A percentile compares a stretch with the other conserved stretches of the same genome.
phyloP scores from a whole-genome alignment of 805 yeast genomes.

The Wickerhamia fluorescens region DNA sequence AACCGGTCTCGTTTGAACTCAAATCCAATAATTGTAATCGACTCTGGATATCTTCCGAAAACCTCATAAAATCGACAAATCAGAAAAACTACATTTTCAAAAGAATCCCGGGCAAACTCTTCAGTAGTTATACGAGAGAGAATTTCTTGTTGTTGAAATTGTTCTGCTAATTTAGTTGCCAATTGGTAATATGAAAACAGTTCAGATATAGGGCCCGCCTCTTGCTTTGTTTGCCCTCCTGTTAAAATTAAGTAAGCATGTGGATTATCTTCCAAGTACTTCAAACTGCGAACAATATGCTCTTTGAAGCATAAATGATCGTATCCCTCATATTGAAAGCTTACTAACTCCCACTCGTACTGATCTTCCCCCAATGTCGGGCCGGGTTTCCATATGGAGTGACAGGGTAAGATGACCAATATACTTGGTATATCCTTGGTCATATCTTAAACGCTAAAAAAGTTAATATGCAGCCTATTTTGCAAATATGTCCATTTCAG shows the following conservation, averaged over 20 bases:
- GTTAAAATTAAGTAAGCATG: slow-evolving; percentile 39
- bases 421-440: too few relatives aligned
- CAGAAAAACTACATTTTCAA: slow-evolving; percentile 66
- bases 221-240: slow-evolving; percentile 68
- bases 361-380: slow-evolving; percentile 37
- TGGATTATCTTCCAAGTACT: slow-evolving; percentile 22
- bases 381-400: slow-evolving; percentile 49
- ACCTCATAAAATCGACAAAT: slow-evolving; percentile 46
- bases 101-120: slow-evolving; percentile 73
- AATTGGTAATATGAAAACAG: slow-evolving; percentile 49
- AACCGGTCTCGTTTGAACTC: slow-evolving; percentile 66
- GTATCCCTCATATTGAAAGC: slow-evolving; percentile 61
- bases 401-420: slow-evolving; percentile 42
- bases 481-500: background rate
- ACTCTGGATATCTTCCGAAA: slow-evolving; percentile 40
- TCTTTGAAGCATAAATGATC: slow-evolving; percentile 62
- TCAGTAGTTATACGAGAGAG: slow-evolving; percentile 39
- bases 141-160: slow-evolving; percentile 6
- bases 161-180: slow-evolving; percentile 25
- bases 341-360: slow-evolving; percentile 59
- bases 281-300: slow-evolving; percentile 47
- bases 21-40: slow-evolving; percentile 60
- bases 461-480: too few relatives aligned
- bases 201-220: slow-evolving; percentile 52
- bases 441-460: too few relatives aligned